phyloP scores from a whole-genome alignment of 768 basidiomycete species.

The Phaffia tasmanica region DNA sequence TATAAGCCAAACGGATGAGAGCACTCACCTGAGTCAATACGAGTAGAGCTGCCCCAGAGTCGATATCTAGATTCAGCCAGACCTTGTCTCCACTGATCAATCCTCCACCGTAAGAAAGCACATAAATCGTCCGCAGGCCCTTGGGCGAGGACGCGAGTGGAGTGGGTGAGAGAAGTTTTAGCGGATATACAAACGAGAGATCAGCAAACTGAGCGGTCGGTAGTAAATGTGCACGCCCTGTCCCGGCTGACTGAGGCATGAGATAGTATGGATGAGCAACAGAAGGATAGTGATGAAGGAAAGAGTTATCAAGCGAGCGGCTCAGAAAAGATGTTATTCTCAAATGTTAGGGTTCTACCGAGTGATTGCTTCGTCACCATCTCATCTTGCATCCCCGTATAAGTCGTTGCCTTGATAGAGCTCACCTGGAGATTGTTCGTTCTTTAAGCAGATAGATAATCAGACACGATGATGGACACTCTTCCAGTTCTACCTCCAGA shows the following conservation, averaged over 20 bases:
- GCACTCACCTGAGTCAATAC: constrained; percentile 17
- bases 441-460: neutral
- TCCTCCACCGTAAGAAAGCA: constrained; percentile 25
- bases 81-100: constrained; percentile 18
- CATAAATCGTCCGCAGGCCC: constrained; percentile 18
- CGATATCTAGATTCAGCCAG: constrained; percentile 23
- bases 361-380: no score
- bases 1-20: neutral
- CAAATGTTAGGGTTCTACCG: no score
- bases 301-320: no score
- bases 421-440: no score
- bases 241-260: neutral
- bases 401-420: no score
- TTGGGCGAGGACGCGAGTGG: constrained; percentile 5
- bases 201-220: constrained; percentile 18
- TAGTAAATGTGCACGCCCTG: constrained; percentile 17
- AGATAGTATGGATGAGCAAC: no score
- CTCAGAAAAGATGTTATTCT: no score
- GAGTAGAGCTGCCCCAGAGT: constrained; percentile 14
- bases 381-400: no score
- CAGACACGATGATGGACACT: neutral
- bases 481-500: constrained; percentile 6
- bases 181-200: constrained; percentile 24
- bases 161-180: constrained; percentile 19
- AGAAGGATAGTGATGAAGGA: no score